Base-by-base conservation (phyloP, 2,329 filamentous ascomycete species). In the Cladosporium austrohemisphaericum region DNA sequence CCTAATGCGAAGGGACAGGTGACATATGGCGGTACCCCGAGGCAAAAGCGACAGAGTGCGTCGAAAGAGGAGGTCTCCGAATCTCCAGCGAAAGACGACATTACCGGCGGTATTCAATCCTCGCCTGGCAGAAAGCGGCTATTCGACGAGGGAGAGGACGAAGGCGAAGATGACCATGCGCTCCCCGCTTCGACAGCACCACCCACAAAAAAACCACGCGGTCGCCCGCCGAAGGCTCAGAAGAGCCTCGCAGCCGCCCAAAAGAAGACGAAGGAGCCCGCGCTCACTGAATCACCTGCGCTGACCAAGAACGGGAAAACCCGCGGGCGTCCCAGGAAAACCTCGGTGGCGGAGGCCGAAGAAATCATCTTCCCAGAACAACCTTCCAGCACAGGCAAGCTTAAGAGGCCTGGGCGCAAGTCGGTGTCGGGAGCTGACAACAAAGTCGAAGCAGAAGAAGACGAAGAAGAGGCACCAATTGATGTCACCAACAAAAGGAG, bases 371-470 rank as follows among this genome's bases (percentile, higher is more conserved):
- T 16, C 16, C 25, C n/a, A 11, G 44, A 47, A 11, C 16, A 36
- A n/a, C 33, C 33, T 18, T 14, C 44, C 3, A 47, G 44, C 16
- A 29, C 44, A 5, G 44, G 44, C 6, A 47, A 38, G 33, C 44
- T 47, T 16, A 38, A 28, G 18, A 20, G 23, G 18, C 33, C 33
- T 2, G 14, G 33, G 2, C 44, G 33, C 14, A 46, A 20, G 37
- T 36, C 43, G 2, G 14, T 19, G 16, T 7, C 23, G 13, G 26
- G 8, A 7, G 9, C 11, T 8, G 20, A 9, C 13, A 10, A 19
- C 14, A 20, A 37, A 7, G 4, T n/a, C 10, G 43, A 46, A 16
- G 31, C 19, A 9, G 29, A 25, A 18, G 41, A 35, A 11, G 43
- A 20, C 9, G n/a, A 28, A 7, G 22, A 36, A 3, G 22, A 28